phyloP scores from a whole-genome alignment of 108 stramenopile species.

The Skeletonema potamos region DNA sequence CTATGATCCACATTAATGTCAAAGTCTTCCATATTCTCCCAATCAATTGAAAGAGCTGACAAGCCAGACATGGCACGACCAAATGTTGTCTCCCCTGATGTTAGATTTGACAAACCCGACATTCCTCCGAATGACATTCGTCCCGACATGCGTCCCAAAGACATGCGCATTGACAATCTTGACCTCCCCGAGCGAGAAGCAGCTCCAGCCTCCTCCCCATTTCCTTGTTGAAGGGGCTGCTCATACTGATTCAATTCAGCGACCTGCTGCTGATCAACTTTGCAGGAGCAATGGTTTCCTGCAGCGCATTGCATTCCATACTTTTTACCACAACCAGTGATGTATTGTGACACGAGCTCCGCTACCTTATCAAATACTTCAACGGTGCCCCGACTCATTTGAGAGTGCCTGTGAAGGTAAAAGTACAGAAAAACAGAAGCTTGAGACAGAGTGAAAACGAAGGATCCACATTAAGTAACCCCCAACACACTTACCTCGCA shows the following conservation, averaged over 20 bases:
- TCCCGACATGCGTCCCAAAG: constrained; percentile 22
- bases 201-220: background rate
- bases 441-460: background rate
- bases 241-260: constrained; percentile 19
- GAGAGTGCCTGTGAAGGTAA: constrained; percentile 63
- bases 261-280: background rate
- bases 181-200: background rate
- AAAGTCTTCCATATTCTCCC: constrained; percentile 93
- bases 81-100: constrained; percentile 63
- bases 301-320: constrained; percentile 60
- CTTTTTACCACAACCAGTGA: constrained; percentile 58
- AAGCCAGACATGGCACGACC: constrained; percentile 90
- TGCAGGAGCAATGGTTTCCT: constrained; percentile 56
- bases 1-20: constrained; percentile 89
- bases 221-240: constrained; percentile 19
- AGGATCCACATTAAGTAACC: background rate
- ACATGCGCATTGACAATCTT: constrained; percentile 31
- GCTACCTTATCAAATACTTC: constrained; percentile 71
- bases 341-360: constrained; percentile 52
- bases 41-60: constrained; percentile 85
- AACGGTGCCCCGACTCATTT: constrained; percentile 71
- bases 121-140: constrained; percentile 7
- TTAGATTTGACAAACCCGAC: constrained; percentile 46
- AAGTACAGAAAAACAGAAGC: background rate
- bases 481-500: constrained; percentile 54